Conservation (phyloP, 371 early-diverging fungal species). For the Mortierella sp. region DNA sequence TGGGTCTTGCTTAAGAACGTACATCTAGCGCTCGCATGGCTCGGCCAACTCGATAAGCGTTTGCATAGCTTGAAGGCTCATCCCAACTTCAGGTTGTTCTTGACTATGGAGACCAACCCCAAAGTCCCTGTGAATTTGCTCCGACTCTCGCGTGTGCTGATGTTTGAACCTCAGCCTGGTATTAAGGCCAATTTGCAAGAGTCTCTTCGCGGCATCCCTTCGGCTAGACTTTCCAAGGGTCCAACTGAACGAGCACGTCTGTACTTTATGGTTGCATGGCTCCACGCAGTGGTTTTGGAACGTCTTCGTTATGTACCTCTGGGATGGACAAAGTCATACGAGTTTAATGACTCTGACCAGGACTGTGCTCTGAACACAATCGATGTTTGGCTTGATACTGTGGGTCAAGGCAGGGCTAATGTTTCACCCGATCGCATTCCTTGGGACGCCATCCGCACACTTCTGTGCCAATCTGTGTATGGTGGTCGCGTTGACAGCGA, state of each 20-base stretch:
- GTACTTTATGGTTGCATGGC: slow-evolving; percentile 96
- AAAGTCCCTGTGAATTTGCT: slow-evolving; percentile 95
- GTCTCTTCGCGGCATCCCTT: slow-evolving; percentile 80
- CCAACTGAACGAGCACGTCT: slow-evolving; percentile 92
- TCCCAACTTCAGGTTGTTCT: slow-evolving; percentile 90
- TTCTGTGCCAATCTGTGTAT: slow-evolving; percentile 92
- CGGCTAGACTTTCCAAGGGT: slow-evolving; percentile 70
- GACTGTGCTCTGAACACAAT: slow-evolving; percentile 91
- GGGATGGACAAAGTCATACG: slow-evolving; percentile 98
- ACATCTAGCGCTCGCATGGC: slow-evolving; percentile 95
- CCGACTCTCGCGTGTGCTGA: slow-evolving; percentile 90
- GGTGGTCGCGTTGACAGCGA: slow-evolving; percentile 97
- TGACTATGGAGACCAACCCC: slow-evolving; percentile 98
- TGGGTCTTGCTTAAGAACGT: slow-evolving; percentile 99
- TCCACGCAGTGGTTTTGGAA: slow-evolving; percentile 95
- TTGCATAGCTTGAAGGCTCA: slow-evolving; percentile 89
- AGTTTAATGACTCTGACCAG: slow-evolving; percentile 98
- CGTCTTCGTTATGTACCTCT: slow-evolving; percentile 96
- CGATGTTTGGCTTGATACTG: slow-evolving; percentile 91
- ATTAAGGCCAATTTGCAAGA: slow-evolving; percentile 94
- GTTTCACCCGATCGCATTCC: slow-evolving; percentile 96
- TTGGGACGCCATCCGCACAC: slow-evolving; percentile 91
- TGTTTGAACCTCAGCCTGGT: slow-evolving; percentile 97
- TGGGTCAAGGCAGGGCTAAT: slow-evolving; percentile 87
- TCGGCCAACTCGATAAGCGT: slow-evolving; percentile 95